Conservation (phyloP, 257 asterid species). For the Cynanchum wilfordii region DNA sequence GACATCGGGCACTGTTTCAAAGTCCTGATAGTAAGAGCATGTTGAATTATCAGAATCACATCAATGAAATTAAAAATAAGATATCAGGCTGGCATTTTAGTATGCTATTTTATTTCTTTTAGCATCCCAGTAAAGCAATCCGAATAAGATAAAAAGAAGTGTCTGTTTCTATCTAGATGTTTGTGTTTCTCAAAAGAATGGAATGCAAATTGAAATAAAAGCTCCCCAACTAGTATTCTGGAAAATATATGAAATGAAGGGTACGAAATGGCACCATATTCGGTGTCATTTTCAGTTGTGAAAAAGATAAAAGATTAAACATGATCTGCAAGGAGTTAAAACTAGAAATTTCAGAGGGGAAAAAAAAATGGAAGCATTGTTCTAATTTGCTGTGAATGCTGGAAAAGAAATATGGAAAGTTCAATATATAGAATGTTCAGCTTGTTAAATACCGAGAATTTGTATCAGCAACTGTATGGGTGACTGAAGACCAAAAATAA, state of each 20-base stretch:
- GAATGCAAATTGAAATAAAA: background rate
- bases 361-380: background rate
- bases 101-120: background rate
- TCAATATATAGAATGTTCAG: background rate
- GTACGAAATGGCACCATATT: background rate
- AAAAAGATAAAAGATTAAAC: background rate
- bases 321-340: background rate
- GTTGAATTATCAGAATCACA: slow-evolving; percentile 14
- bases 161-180: too few relatives aligned
- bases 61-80: background rate
- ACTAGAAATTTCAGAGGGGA: background rate
- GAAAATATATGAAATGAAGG: background rate
- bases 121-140: background rate
- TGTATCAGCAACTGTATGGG: background rate
- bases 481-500: background rate
- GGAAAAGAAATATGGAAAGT: background rate
- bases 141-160: background rate
- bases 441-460: background rate
- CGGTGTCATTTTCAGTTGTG: background rate
- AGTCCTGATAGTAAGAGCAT: slow-evolving; percentile 44
- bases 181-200: background rate
- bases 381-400: background rate
- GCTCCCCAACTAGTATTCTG: background rate
- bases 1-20: slow-evolving; percentile 37
- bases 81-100: background rate